These are phyloP conservation scores for Acanthamoeba sp. DNA, from an alignment of 208 protist genomes.

Conservation along the genomic window DNA sequence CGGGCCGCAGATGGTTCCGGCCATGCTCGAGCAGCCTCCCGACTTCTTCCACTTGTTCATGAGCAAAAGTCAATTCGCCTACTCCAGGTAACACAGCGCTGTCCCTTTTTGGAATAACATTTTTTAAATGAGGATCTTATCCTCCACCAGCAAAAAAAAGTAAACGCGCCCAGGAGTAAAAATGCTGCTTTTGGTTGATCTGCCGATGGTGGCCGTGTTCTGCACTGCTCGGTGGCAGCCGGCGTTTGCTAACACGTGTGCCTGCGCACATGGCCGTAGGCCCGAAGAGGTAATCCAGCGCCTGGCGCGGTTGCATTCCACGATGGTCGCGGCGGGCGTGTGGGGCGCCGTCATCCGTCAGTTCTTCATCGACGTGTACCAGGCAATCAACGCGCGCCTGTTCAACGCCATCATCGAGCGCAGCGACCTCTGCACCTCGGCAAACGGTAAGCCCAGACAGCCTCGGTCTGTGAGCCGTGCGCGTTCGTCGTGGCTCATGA, in stretches of 20 bases:
- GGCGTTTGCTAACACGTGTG: not conserved
- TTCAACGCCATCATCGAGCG: slow-evolving; percentile 34
- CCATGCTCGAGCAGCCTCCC: not conserved
- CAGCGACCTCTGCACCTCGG: not conserved
- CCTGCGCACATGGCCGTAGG: too few relatives aligned
- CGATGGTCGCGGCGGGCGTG: not conserved
- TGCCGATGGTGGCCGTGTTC: too few relatives aligned
- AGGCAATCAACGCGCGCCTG: not conserved
- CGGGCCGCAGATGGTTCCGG: not conserved
- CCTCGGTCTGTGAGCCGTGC: too few relatives aligned
- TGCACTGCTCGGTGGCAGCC: too few relatives aligned
- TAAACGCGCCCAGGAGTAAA: not conserved
- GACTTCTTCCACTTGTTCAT: not conserved
- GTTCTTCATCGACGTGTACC: slow-evolving; percentile 23
- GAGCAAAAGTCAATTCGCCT: not conserved
- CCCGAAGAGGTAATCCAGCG: not conserved
- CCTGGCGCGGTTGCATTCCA: not conserved
- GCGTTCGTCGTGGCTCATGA: too few relatives aligned
- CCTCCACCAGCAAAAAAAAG: too few relatives aligned
- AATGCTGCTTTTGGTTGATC: too few relatives aligned
- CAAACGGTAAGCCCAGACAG: too few relatives aligned
- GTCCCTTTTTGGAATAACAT: too few relatives aligned
- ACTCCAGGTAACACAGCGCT: not conserved
- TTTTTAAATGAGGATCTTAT: too few relatives aligned
- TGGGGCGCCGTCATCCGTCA: not conserved